Base-by-base conservation (phyloP, 768 basidiomycete species). In the Rossbeevera mucosa region DNA sequence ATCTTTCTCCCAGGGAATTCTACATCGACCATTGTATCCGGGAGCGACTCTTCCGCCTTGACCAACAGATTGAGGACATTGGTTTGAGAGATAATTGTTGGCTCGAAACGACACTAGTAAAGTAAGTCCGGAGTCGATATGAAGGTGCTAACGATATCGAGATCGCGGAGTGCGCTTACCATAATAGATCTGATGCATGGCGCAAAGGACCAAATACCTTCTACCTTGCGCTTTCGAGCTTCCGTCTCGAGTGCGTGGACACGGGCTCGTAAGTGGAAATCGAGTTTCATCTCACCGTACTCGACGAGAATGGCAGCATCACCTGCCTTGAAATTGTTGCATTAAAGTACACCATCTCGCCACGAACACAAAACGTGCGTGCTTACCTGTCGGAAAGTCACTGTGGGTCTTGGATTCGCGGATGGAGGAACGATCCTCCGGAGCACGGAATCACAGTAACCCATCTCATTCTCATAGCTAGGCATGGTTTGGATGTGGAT, bases 251-350 rank as follows among this genome's bases (percentile, higher is more conserved):
- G 76, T 0, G 75, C 78, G 58, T 86, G 84, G 7, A 86, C 74
- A 5, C 78, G 75, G 2, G 81, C 82, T 2, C 85, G 76, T 11
- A 80, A 59, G 20, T 72, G 57, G 40, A 84, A 74, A 48, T 81
- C 79, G 0, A 85, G 69, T 22, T 62, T 67, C 77, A 81, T 78
- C 1, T 64, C 59, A 0, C 85, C 85, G 55, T 81, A 85, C 53
- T 86, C 85, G 11, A 85, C 74, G 2, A 85, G 73, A 44, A 88
- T 79, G 1, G 78, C 76, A 0, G 77, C 76, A 56, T 86, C 85
- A 0, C 85, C 85, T 2, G 83, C 82, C 82, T 64, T 83, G 44
- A 11, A 3, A 2, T 20, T 1, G n/a, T 25, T 6, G 18, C 25
- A 30, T 44, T 24, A 38, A 31, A 50, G 2, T 5, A 12, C 5